A percentile compares a stretch with the other conserved stretches of the same genome.
Evolutionary conservation across 1,284 basidiomycete species (phyloP).

Genomic region (Tilletia indica): DNA sequence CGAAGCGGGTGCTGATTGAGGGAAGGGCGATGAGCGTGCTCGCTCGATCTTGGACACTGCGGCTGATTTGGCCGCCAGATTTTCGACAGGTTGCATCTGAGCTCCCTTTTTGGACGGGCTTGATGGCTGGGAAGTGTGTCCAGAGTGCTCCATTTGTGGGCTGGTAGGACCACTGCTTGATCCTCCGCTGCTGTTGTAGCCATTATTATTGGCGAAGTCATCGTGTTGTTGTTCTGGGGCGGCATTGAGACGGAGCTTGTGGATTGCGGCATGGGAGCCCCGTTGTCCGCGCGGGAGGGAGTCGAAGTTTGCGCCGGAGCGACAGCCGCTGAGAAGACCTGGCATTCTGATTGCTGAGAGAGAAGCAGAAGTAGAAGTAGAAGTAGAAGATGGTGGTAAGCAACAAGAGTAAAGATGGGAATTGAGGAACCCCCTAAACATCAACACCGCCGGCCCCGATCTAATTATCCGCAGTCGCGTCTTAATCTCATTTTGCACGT

Average conservation of each 20-base stretch:
- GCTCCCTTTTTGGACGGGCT: not conserved
- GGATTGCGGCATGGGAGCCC: slow-evolving; percentile 7
- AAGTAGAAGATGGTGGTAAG: too few species aligned
- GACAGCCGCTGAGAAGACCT: slow-evolving; percentile 15
- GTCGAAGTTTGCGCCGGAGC: slow-evolving; percentile 16
- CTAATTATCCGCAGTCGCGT: slow-evolving; percentile 8
- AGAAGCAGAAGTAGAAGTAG: not conserved
- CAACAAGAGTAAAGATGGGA: too few species aligned
- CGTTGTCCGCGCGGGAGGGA: slow-evolving; percentile 14
- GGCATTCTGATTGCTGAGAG: slow-evolving; percentile 7
- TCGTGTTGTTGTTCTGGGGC: not conserved
- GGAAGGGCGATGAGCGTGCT: slow-evolving; percentile 9
- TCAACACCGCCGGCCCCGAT: not conserved
- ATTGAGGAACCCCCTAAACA: slow-evolving; percentile 1
- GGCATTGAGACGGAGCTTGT: not conserved
- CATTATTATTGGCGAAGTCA: too few species aligned
- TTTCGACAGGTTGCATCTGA: slow-evolving; percentile 1
- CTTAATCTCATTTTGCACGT: not conserved
- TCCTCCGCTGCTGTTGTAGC: too few species aligned
- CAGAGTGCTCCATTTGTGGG: not conserved
- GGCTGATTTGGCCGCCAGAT: not conserved
- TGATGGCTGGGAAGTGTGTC: not conserved
- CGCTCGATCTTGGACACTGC: not conserved
- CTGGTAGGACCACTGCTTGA: not conserved
- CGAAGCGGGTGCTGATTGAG: slow-evolving; percentile 2